Percentiles rank a stretch among this genome's conserved stretches.
Conservation (phyloP, 768 basidiomycete genomes). For the Boletellus ananiceps region DNA sequence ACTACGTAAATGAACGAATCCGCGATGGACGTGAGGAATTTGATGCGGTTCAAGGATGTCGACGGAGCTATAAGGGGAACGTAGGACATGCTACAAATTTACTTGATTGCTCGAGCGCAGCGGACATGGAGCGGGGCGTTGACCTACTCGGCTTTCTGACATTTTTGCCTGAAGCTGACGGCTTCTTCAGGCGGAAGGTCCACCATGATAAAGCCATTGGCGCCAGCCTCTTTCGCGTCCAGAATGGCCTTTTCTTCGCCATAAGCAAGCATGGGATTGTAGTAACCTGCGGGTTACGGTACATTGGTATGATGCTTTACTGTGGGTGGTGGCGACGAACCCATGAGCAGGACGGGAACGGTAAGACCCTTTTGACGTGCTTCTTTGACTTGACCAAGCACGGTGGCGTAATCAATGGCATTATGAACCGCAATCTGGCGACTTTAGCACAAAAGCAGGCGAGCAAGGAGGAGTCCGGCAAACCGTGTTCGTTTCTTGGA, state of each 20-base stretch:
- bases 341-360: slow-evolving; percentile 61
- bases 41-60: slow-evolving; percentile 80
- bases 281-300: slow-evolving; percentile 65
- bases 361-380: slow-evolving; percentile 81
- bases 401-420: slow-evolving; percentile 68
- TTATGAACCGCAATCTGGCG: slow-evolving; percentile 81
- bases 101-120: not conserved
- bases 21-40: slow-evolving; percentile 88
- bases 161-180: slow-evolving; percentile 83
- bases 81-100: slow-evolving; percentile 71
- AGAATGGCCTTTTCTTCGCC: slow-evolving; percentile 92
- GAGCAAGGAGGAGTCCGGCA: not conserved
- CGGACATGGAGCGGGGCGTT: not conserved
- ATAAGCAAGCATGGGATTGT: slow-evolving; percentile 93
- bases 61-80: slow-evolving; percentile 95
- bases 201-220: slow-evolving; percentile 96
- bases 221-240: slow-evolving; percentile 85
- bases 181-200: slow-evolving; percentile 98
- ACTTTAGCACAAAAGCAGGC: not conserved
- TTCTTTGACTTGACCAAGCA: slow-evolving; percentile 69
- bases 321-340: slow-evolving; percentile 7
- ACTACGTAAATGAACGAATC: slow-evolving; percentile 98
- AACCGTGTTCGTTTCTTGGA: slow-evolving; percentile 89
- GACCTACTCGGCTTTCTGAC: slow-evolving; percentile 71
- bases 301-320: not conserved